These are phyloP conservation scores for Massariosphaeria phaeospora DNA, from an alignment of 495 filamentous ascomycete genomes.

Conservation along the genomic window DNA sequence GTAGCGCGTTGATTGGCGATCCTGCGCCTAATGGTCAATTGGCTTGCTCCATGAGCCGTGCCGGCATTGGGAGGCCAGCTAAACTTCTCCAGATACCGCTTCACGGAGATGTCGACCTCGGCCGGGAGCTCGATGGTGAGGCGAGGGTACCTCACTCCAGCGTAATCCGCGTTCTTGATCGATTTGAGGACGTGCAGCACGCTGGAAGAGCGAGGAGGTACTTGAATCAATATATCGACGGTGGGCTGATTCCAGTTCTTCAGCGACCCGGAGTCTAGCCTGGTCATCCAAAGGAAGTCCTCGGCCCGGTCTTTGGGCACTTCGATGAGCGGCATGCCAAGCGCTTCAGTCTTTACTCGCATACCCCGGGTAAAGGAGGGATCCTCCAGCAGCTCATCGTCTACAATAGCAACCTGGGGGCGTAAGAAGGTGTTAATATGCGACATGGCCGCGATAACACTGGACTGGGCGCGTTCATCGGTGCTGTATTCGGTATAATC, in stretches of 20 bases:
- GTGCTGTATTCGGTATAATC: conserved; percentile 50
- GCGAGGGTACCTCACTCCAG: conserved; percentile 56
- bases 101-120: conserved; percentile 56
- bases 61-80: conserved; percentile 55
- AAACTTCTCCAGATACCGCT: conserved; percentile 55
- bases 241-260: conserved; percentile 67
- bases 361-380: conserved; percentile 53
- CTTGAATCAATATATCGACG: conserved; percentile 74
- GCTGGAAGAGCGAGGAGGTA: conserved; percentile 60
- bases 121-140: conserved; percentile 76
- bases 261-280: conserved; percentile 66
- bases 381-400: conserved; percentile 49
- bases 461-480: conserved; percentile 45
- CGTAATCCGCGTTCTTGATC: conserved; percentile 67
- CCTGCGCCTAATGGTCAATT: conserved; percentile 67
- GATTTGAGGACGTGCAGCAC: conserved; percentile 69
- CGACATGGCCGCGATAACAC: conserved; percentile 37
- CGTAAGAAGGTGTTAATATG: conserved; percentile 53
- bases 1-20: conserved; percentile 53
- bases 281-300: conserved; percentile 68
- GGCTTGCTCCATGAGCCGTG: conserved; percentile 19
- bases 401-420: conserved; percentile 53
- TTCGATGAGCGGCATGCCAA: conserved; percentile 55
- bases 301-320: conserved; percentile 57
- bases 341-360: conserved; percentile 43